A percentile compares a stretch with the other conserved stretches of the same genome.
Evolutionary conservation across 208 protist genomes (phyloP).

Genomic region (Herpetomonas samuelpessoai): DNA sequence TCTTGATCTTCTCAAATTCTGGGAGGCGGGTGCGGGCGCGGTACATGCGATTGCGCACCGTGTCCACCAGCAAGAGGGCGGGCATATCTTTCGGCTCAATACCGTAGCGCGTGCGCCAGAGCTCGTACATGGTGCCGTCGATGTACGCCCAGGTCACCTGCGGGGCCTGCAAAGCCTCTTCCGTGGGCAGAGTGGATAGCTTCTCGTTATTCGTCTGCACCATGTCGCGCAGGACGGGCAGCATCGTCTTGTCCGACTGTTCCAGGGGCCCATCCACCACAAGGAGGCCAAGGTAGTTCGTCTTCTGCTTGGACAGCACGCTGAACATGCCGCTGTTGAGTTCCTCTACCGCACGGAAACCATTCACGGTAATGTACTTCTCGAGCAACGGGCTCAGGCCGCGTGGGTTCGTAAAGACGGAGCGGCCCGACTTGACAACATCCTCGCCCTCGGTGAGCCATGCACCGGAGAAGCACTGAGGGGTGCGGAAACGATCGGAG

Average conservation of each 20-base stretch:
- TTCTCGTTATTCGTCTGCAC: conserved; percentile 42
- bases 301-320: conserved; percentile 30
- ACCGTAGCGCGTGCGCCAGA: conserved; percentile 66
- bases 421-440: not conserved
- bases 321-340: conserved; percentile 43
- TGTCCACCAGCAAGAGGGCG: conserved; percentile 77
- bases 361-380: conserved; percentile 45
- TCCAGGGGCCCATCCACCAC: conserved; percentile 40
- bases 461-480: conserved; percentile 59
- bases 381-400: conserved; percentile 38
- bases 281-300: conserved; percentile 68
- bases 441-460: conserved; percentile 40
- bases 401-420: no score
- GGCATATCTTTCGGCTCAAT: conserved; percentile 55
- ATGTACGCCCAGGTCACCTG: conserved; percentile 62
- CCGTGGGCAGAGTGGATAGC: conserved; percentile 17
- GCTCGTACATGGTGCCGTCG: conserved; percentile 31
- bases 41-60: conserved; percentile 64
- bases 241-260: conserved; percentile 38
- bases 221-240: conserved; percentile 74
- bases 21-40: conserved; percentile 50
- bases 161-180: conserved; percentile 23
- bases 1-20: conserved; percentile 66
- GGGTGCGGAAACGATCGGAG: conserved; percentile 58
- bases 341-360: conserved; percentile 78